Evolutionary conservation across 2,329 filamentous ascomycete genomes (phyloP), one percentile per base, ranked within the genome.

Genomic region (Rutstroemia sp.): DNA sequence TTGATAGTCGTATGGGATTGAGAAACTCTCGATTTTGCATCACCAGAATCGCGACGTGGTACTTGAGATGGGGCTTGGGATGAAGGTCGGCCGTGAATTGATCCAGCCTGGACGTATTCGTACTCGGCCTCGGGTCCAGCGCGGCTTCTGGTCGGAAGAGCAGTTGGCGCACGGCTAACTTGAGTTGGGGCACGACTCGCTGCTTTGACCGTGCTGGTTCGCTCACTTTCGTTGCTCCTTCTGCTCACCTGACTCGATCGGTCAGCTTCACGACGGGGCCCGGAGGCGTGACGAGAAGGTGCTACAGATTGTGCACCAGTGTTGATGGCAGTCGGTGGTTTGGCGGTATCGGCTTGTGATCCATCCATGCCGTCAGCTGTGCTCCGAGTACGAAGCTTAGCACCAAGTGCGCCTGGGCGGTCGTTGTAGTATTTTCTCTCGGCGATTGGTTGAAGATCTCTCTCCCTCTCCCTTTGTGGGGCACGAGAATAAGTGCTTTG

Each of bases 291-390:
- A 46, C 12, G 21, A 23, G 42, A 46, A 23, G 42, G 42, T 6
- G 42, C 42, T 16, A 10, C 8, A 8, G 39, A 42, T n/a, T n/a
- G 16, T n/a, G 39, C 39, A 42, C 16, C 17, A 7, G 39, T n/a
- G 17, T 55, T 49, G 25, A 55, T 50, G 0, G 52, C 52, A 2
- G 52, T 55, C 16, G 52, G 52, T 12, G 52, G 52, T 34, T 46
- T 30, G 4, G 52, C 52, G 1, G 52, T 55, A 14, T 46, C 52
- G 5, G 52, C 52, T 30, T 49, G 37, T 5, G 44, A 49, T 7
- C 51, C 51, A 30, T 54, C 51, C 7, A 44, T 44, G 3, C 39
- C 23, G 5, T 48, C 52, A 2, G 37, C 45, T n/a, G 25, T 4
- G 9, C 14, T 42, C 21, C 52, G 10, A 17, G n/a, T 45, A 3